These are phyloP conservation scores for Torulaspora pretoriensis DNA, from an alignment of 1,139 yeast genomes.

Conservation along the genomic window DNA sequence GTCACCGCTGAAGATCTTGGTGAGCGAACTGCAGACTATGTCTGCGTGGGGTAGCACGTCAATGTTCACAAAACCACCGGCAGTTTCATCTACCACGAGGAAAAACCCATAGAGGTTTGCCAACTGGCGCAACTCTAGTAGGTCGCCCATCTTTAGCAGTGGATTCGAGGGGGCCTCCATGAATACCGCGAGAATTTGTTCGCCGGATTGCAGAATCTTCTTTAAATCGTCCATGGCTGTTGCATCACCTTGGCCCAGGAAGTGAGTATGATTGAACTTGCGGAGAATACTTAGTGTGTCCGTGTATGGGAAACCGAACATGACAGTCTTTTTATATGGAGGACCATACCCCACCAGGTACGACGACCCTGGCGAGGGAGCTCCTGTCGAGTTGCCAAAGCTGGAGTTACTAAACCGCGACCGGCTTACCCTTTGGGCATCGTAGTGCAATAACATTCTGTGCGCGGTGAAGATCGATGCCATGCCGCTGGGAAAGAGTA, in stretches of 20 bases:
- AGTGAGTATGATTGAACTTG: slow-evolving; percentile 86
- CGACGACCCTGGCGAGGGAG: slow-evolving; percentile 5
- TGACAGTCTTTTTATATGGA: slow-evolving; percentile 62
- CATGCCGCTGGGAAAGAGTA: slow-evolving; percentile 88
- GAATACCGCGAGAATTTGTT: slow-evolving; percentile 60
- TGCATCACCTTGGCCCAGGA: slow-evolving; percentile 80
- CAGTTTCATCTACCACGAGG: slow-evolving; percentile 87
- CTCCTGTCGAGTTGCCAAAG: slow-evolving; percentile 5
- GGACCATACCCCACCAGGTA: slow-evolving; percentile 27
- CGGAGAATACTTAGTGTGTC: slow-evolving; percentile 81
- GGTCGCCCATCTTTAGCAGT: slow-evolving; percentile 74
- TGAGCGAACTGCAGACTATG: slow-evolving; percentile 78
- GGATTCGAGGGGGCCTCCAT: slow-evolving; percentile 97
- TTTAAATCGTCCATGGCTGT: slow-evolving; percentile 66
- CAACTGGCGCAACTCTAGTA: slow-evolving; percentile 56
- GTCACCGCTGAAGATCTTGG: slow-evolving; percentile 92
- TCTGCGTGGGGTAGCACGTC: slow-evolving; percentile 81
- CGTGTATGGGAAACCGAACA: slow-evolving; percentile 93
- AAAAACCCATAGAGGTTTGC: slow-evolving; percentile 69
- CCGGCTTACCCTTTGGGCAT: slow-evolving; percentile 31
- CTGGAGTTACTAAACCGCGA: slow-evolving; percentile 23
- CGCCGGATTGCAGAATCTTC: slow-evolving; percentile 55
- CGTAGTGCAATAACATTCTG: slow-evolving; percentile 50
- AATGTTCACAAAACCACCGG: slow-evolving; percentile 82
- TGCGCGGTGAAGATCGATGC: slow-evolving; percentile 85